Conservation (phyloP, 768 basidiomycete species). For the Boletus tomentosulus region DNA sequence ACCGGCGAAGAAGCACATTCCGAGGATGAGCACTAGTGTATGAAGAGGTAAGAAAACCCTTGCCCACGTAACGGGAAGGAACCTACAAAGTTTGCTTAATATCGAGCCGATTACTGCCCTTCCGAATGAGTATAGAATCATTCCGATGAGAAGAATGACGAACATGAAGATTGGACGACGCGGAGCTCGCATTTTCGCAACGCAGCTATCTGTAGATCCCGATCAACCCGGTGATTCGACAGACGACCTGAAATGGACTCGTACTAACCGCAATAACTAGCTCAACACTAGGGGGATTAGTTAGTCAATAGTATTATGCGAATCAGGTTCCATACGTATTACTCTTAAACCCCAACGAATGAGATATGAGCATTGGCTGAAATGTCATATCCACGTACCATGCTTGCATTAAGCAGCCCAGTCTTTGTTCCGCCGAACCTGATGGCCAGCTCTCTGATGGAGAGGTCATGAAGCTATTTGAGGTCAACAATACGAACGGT, state of each 20-base stretch:
- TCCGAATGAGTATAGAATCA: constrained; percentile 5
- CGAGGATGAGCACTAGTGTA: constrained; percentile 65
- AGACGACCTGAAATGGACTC: background rate
- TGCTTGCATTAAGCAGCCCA: constrained; percentile 75
- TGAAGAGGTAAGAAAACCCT: constrained; percentile 5
- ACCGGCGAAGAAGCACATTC: constrained; percentile 90
- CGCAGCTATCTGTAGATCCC: constrained; percentile 53
- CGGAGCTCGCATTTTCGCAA: constrained; percentile 76
- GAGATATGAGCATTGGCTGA: constrained; percentile 1
- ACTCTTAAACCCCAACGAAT: constrained; percentile 39
- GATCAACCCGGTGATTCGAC: background rate
- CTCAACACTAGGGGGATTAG: constrained; percentile 41
- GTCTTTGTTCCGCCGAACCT: constrained; percentile 75
- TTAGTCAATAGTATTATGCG: background rate
- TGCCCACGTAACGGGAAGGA: background rate
- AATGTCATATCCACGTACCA: constrained; percentile 43
- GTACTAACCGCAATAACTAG: constrained; percentile 66
- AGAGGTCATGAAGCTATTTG: constrained; percentile 67
- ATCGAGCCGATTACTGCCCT: constrained; percentile 74
- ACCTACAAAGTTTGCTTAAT: constrained; percentile 67
- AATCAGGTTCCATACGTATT: constrained; percentile 51
- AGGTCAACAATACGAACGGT: constrained; percentile 4
- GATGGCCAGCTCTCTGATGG: constrained; percentile 66
- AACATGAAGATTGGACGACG: constrained; percentile 78
- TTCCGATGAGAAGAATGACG: constrained; percentile 20